phyloP scores from a whole-genome alignment of 176 grass and related monocot genomes.

The Triticum monococcum region DNA sequence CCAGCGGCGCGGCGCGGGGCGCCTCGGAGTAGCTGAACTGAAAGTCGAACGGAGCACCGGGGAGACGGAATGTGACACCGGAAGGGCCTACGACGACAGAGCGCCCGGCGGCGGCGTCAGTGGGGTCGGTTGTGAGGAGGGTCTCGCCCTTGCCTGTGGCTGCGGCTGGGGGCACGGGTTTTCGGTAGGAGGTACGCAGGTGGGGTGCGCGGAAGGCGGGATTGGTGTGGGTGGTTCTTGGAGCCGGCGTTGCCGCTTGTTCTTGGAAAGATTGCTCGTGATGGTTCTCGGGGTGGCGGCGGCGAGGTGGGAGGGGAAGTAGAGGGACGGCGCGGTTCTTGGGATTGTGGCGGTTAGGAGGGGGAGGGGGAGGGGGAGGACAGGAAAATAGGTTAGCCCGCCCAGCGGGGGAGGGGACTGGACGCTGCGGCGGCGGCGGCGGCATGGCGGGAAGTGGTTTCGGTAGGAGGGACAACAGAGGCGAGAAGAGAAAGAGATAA shows the following conservation, averaged over 20 bases:
- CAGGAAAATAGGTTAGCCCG: slow-evolving; percentile 56
- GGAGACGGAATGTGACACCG: slow-evolving; percentile 76
- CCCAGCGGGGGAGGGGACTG: background rate
- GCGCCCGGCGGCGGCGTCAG: slow-evolving; percentile 47
- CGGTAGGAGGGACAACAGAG: background rate
- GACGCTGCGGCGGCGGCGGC: slow-evolving; percentile 33
- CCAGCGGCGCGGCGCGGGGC: slow-evolving; percentile 73
- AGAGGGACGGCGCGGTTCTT: slow-evolving; percentile 27
- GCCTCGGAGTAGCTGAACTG: slow-evolving; percentile 96
- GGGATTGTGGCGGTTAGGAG: slow-evolving; percentile 46
- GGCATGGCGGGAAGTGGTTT: slow-evolving; percentile 40
- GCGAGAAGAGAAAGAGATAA: background rate
- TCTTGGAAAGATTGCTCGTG: background rate
- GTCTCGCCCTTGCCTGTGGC: slow-evolving; percentile 46
- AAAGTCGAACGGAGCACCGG: slow-evolving; percentile 88
- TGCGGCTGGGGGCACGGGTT: slow-evolving; percentile 55
- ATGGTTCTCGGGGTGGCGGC: slow-evolving; percentile 21
- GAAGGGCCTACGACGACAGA: slow-evolving; percentile 66
- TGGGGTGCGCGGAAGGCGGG: slow-evolving; percentile 66
- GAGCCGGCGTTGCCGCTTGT: background rate
- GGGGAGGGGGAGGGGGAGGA: slow-evolving; percentile 33
- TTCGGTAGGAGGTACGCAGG: slow-evolving; percentile 71
- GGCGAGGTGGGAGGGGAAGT: background rate
- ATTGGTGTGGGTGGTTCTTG: background rate
- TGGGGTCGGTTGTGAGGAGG: slow-evolving; percentile 51